Base-by-base conservation (phyloP, 495 filamentous ascomycete genomes). In the Penicillium atrosanguineum region DNA sequence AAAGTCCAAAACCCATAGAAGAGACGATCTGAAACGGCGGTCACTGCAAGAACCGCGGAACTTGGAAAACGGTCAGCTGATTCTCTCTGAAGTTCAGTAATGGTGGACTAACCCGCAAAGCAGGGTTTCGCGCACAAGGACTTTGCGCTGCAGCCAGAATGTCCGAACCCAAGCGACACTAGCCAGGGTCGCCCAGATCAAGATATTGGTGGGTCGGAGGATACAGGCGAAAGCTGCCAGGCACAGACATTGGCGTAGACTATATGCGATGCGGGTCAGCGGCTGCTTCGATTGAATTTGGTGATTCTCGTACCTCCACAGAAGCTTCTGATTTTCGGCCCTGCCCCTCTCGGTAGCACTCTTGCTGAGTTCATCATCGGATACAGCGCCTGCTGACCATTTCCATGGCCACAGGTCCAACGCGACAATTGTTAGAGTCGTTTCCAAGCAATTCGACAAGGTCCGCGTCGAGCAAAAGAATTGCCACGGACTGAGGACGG, bases 391-490 rank as follows among this genome's bases (percentile, higher is more conserved):
- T 29, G 64, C 26, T 25, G 75, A 78, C 81, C 79, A 82, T 46
- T 78, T 67, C 95, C 94, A 97, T 16, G 94, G 94, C 92, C 91
- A 97, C 50, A 84, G 81, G 57, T 83, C 81, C 15, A 97, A 72
- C 6, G 92, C 94, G 48, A 83, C 75, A 50, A 89, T 76, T 14
- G 94, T 97, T 55, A 99, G 63, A 4, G 87, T 89, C 1, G 89
- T 95, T 74, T 99, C 94, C 8, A 96, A 72, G 49, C 86, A 94
- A 71, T 97, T 99, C 38, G 91, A 97, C 47, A 99, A 83, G 0
- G 94, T 95, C 50, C 94, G 81, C 2, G 90, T 95, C 0, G 92
- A 91, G 68, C 87, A 95, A 68, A 95, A 97, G 88, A 87, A 99
- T 67, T 97, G 91, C 90, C 95, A 99, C 16, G 94, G 91, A 64